Base-by-base conservation (phyloP, 768 basidiomycete genomes). In the Trametes gibbosa region DNA sequence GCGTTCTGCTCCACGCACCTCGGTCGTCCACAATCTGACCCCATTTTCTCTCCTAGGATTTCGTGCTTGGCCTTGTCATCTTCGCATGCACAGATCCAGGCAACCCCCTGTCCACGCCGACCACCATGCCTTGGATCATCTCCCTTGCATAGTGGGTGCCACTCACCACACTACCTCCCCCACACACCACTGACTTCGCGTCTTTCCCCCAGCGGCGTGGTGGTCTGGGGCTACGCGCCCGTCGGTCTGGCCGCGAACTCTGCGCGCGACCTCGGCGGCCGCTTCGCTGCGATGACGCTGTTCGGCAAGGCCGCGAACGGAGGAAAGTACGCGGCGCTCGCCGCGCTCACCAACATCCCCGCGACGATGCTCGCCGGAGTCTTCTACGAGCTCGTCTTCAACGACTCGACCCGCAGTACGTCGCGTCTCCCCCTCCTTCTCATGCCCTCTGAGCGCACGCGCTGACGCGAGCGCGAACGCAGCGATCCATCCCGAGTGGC, bases 241-340 rank as follows among this genome's bases (percentile, higher is more conserved):
- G 73, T 77, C 35, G 79, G 80, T 23, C 80, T 89, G 45, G 77
- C 84, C 14, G 75, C 86, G 34, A 90, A 90, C 69, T 72, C 84
- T 3, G 85, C 86, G 27, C 85, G 87, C 66, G 87, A 89, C 68
- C 27, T 90, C 42, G 87, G 87, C 19, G 84, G 79, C 4, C 81
- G 87, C 16, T 60, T 89, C n/a, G 79, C 81, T 63, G 81, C 78
- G 0, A 67, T 90, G 70, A 76, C 84, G 3, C 79, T 88, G 54
- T 89, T 83, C 79, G 87, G 87, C 19, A 66, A 34, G 2, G 65
- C 68, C 62, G 84, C 84, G 29, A 69, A 71, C 29, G 86, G 85
- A 39, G 81, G 79, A 17, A 62, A 66, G 6, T 89, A 87, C 65
- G 79, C 83, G 1, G 87, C 85, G 10, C 79, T 88, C 50, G 68